Conservation (phyloP, 2,329 filamentous ascomycete species). For the Fusarium foetens region DNA sequence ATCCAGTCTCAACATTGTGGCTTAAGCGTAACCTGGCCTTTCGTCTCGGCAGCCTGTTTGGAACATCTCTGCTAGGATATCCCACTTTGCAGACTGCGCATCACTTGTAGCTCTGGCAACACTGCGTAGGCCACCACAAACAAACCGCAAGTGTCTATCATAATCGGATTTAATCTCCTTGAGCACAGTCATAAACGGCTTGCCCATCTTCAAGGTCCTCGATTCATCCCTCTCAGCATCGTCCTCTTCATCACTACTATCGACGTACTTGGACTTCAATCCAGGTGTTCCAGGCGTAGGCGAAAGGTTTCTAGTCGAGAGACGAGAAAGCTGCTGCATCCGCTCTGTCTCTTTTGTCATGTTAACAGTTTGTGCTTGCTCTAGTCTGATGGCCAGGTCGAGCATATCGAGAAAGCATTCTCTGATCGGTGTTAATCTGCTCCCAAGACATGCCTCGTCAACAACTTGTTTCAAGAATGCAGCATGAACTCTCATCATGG, state of each 20-base stretch:
- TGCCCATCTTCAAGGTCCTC: conserved; percentile 39
- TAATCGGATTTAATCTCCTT: conserved; percentile 70
- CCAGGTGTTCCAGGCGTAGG: conserved; percentile 33
- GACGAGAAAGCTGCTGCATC: conserved; percentile 49
- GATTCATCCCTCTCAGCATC: conserved; percentile 31
- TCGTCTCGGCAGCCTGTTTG: conserved; percentile 59
- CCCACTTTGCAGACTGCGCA: conserved; percentile 71
- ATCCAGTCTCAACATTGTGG: conserved; percentile 12
- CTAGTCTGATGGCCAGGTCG: conserved; percentile 77
- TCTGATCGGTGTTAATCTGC: conserved; percentile 75
- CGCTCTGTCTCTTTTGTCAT: conserved; percentile 48
- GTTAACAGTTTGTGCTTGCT: conserved; percentile 64
- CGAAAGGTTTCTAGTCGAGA: conserved; percentile 32
- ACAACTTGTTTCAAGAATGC: conserved; percentile 70
- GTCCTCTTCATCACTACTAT: conserved; percentile 46
- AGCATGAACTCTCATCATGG: conserved; percentile 78
- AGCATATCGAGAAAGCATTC: conserved; percentile 79
- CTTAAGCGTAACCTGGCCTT: conserved; percentile 25
- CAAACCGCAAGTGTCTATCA: conserved; percentile 73
- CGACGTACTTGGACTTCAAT: conserved; percentile 39
- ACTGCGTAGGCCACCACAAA: conserved; percentile 77
- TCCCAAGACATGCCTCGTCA: conserved; percentile 75
- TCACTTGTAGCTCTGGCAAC: conserved; percentile 79
- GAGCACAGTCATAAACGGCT: conserved; percentile 63
- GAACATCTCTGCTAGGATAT: conserved; percentile 82